Base-by-base conservation (phyloP, 2,329 filamentous ascomycete species). In the Aureobasidium mangrovei region DNA sequence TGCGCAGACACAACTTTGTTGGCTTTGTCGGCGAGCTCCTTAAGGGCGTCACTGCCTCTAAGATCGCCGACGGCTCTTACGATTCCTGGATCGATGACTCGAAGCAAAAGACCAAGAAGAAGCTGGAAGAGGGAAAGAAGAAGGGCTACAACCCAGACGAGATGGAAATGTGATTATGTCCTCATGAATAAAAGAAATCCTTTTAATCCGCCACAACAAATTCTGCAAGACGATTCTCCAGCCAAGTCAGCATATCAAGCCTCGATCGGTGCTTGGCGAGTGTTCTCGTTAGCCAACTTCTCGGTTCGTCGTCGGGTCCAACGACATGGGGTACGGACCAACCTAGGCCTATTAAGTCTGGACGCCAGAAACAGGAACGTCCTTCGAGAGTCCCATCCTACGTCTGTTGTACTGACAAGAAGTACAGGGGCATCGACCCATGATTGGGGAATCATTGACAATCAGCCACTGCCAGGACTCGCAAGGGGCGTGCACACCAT, bases 1-100 rank as follows among this genome's bases (percentile, higher is more conserved):
- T 98, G 64, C 75, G 93, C 57, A 77, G 87, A 63, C 91, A 95
- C 70, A 98, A 98, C 71, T 98, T 98, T 74, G 88, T 98, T 0
- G 91, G 90, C 0, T 96, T 98, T 64, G 86, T 91, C 3, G 90
- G 88, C 9, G 90, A 96, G 74, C 77, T 96, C 57, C 74, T 95
- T 62, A 94, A 93, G 75, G 86, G 83, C 0, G 91, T 96, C 3
- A 86, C 89, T n/a, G 77, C 72, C 60, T 69, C 74, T 58, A 95
- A 94, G 76, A 67, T 94, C 39, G 78, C 85, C 59, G 74, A 79
- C 2, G 79, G 74, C 9, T 82, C 76, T 9, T 93, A 91, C 68
- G 77, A 84, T 1, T 74, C 74, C 63, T 94, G 88, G 88, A 72
- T 93, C 12, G 79, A 81, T 53, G 82, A 86, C 55, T 82, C 82